Evolutionary conservation across 352 stramenopile species (phyloP).

Genomic region (Phytophthora pisi): DNA sequence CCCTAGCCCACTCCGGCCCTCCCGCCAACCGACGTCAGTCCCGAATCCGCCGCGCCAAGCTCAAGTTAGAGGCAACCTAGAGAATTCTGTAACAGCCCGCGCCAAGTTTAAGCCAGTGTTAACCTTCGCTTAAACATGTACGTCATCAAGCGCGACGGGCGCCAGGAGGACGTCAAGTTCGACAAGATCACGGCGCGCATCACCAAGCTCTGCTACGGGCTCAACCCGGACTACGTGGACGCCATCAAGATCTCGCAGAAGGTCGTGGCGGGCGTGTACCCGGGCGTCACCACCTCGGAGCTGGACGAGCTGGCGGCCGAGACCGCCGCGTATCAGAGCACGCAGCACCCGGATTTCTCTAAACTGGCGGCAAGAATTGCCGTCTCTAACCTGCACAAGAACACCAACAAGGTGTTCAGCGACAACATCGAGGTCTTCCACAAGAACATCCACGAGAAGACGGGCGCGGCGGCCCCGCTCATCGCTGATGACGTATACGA

Average conservation of each 20-base stretch:
- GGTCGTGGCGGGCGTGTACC: slow-evolving; percentile 99
- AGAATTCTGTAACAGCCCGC: not conserved
- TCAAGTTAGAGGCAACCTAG: slow-evolving; percentile 3
- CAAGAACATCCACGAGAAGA: slow-evolving; percentile 97
- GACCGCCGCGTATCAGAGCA: slow-evolving; percentile 97
- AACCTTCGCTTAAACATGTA: slow-evolving; percentile 72
- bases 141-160: slow-evolving; percentile 95
- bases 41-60: slow-evolving; percentile 20
- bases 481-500: slow-evolving; percentile 96
- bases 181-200: slow-evolving; percentile 99
- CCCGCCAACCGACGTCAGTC: slow-evolving; percentile 17
- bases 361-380: slow-evolving; percentile 98
- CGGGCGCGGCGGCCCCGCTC: slow-evolving; percentile 89
- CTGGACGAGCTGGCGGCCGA: slow-evolving; percentile 99
- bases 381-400: slow-evolving; percentile 99
- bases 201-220: slow-evolving; percentile 98
- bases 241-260: slow-evolving; percentile 98
- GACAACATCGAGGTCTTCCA: slow-evolving; percentile 95
- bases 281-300: slow-evolving; percentile 98
- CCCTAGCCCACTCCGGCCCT: not conserved
- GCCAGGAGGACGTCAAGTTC: slow-evolving; percentile 95
- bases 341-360: slow-evolving; percentile 98
- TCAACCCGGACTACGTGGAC: slow-evolving; percentile 97
- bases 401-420: slow-evolving; percentile 96
- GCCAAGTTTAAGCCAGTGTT: not conserved